Conservation (phyloP, 192 early-diverging fungal genomes). For the Podila epicladia region DNA sequence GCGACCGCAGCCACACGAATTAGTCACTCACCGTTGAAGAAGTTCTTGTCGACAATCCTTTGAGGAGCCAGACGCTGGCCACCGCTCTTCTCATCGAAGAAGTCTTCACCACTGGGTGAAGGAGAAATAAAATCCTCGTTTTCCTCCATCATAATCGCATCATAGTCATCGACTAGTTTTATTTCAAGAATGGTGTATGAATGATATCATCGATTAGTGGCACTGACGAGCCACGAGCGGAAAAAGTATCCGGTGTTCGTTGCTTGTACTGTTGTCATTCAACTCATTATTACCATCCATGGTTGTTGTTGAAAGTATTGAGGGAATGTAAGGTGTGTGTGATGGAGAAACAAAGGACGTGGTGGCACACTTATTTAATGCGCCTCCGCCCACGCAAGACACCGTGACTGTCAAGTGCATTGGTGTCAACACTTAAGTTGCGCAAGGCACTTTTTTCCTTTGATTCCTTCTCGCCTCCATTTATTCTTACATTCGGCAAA, state of each 20-base stretch:
- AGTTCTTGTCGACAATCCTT: constrained; percentile 9
- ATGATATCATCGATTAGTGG: not conserved
- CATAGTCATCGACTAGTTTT: constrained; percentile 5
- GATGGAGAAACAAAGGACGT: not conserved
- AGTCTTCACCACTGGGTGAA: constrained; percentile 1
- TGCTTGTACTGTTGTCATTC: not conserved
- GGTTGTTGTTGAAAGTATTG: not conserved
- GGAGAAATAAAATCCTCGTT: constrained; percentile 1
- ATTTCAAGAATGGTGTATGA: not conserved
- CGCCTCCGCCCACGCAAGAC: not conserved
- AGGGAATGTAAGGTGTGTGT: not conserved
- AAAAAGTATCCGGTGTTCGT: not conserved
- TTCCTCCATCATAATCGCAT: constrained; percentile 3
- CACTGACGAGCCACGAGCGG: not conserved
- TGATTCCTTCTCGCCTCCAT: not conserved
- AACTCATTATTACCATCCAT: not conserved
- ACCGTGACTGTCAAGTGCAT: not conserved
- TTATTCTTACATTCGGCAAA: constrained; percentile 1
- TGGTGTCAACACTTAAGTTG: not conserved
- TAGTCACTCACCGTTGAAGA: constrained; percentile 2
- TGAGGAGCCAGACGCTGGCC: not conserved
- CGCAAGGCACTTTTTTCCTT: not conserved
- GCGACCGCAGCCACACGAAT: no score
- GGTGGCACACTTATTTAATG: no score
- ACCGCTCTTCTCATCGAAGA: constrained; percentile 1